These are phyloP conservation scores for Hypoxylon perforatum DNA, from an alignment of 495 filamentous ascomycete species.

Conservation along the genomic window DNA sequence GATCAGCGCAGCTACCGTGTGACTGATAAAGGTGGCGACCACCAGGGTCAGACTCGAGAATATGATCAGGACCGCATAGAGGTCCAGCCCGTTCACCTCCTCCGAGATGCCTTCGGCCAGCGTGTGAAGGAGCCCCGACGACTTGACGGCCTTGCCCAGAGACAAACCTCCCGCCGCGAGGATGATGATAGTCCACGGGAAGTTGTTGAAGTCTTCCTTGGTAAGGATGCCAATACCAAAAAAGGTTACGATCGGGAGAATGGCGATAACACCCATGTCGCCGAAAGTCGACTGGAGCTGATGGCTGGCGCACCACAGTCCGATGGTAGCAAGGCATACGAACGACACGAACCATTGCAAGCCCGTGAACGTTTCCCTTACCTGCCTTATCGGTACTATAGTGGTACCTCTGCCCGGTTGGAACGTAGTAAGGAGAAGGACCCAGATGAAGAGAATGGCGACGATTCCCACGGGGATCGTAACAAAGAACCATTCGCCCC, in stretches of 20 bases:
- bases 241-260: constrained; percentile 94
- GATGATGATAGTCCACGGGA: constrained; percentile 99
- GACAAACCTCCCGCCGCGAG: constrained; percentile 93
- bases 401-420: constrained; percentile 82
- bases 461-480: constrained; percentile 92
- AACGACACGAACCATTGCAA: constrained; percentile 91
- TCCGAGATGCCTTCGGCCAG: constrained; percentile 80
- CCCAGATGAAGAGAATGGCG: constrained; percentile 89
- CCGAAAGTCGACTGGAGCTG: constrained; percentile 88
- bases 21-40: constrained; percentile 96
- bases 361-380: constrained; percentile 88
- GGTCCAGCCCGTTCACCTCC: constrained; percentile 77
- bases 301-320: constrained; percentile 91
- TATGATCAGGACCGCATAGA: constrained; percentile 89
- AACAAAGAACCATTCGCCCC: constrained; percentile 97
- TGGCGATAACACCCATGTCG: constrained; percentile 98
- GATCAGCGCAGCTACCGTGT: constrained; percentile 96
- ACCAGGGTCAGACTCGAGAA: constrained; percentile 89
- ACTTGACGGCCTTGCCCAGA: constrained; percentile 93
- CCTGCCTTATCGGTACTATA: constrained; percentile 90
- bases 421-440: constrained; percentile 85
- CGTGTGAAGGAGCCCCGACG: constrained; percentile 90
- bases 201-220: constrained; percentile 99
- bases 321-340: constrained; percentile 88
- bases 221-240: constrained; percentile 97